Evolutionary conservation across 2,329 filamentous ascomycete genomes (phyloP), one percentile per base, ranked within the genome.

Genomic region (Colletotrichum neosansevieriae): DNA sequence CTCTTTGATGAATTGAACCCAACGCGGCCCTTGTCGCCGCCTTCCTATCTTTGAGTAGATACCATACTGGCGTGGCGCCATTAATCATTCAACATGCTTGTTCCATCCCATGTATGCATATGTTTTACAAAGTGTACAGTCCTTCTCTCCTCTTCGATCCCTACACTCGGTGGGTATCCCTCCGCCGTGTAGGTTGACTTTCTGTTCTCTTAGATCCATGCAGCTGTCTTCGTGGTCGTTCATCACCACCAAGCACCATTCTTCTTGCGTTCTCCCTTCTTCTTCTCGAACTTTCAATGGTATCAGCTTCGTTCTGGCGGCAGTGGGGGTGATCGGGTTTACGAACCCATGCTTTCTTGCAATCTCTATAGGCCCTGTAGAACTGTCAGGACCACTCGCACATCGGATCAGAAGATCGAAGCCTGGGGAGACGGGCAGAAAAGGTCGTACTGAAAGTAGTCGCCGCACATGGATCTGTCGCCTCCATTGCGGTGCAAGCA

Each of bases 281-380:
- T 71, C 67, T 74, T 76, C 7, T 77, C 74, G 4, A 75, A 72
- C 77, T 78, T 34, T 21, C 13, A 9, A 32, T 29, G 2, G 12
- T 4, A 54, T 70, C 6, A 69, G 57, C 11, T 9, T 32, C 51
- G 34, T n/a, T 40, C 13, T 17, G 13, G n/a, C n/a, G 32, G 32
- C 7, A n/a, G 17, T 3, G 6, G 21, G 17, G 2, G 49, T 11
- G 24, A 24, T 40, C 6, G 12, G 49, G 6, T 47, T 17, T 13
- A 74, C 83, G 71, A 85, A 97, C 94, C 94, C 94, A 98, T 83
- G 91, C 87, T 82, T 97, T 94, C 80, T 98, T 98, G 81, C 95
- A 98, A 71, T 97, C 94, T 67, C 94, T 89, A 79, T 98, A 98
- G 58, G 94, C 94, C 81, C 94, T 97, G 72, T 63, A 36, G 40